phyloP scores from a whole-genome alignment of 768 basidiomycete species.

The Lactarius hatsudake region DNA sequence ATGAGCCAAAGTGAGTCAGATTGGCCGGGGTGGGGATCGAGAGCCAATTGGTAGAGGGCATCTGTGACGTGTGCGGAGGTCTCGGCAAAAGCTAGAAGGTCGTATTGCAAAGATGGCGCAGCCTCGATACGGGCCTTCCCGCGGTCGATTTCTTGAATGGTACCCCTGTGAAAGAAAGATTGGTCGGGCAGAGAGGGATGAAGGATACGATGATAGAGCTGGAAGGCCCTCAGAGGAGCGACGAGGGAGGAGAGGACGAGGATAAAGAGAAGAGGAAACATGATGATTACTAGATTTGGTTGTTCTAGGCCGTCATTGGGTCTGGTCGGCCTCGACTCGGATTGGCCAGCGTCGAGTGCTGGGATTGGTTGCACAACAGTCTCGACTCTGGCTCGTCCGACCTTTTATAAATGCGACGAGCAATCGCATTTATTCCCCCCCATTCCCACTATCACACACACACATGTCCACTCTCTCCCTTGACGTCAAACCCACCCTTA shows the following conservation, averaged over 20 bases:
- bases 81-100: conserved; percentile 46
- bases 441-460: conserved; percentile 9
- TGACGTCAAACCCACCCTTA: conserved; percentile 24
- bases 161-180: conserved; percentile 44
- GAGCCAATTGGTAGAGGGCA: conserved; percentile 70
- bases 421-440: neutral
- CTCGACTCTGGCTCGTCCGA: conserved; percentile 18
- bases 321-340: conserved; percentile 9
- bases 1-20: conserved; percentile 50
- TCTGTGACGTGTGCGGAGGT: conserved; percentile 36
- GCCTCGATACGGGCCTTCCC: conserved; percentile 40
- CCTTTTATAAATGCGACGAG: conserved; percentile 17
- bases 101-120: conserved; percentile 43
- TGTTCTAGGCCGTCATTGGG: conserved; percentile 32
- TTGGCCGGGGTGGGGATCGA: conserved; percentile 46
- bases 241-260: conserved; percentile 28
- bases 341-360: conserved; percentile 28
- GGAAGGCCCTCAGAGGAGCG: conserved; percentile 29
- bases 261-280: conserved; percentile 26
- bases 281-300: neutral
- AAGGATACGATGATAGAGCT: conserved; percentile 52
- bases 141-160: conserved; percentile 32
- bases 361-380: neutral
- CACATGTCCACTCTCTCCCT: conserved; percentile 23
- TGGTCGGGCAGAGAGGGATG: conserved; percentile 42